phyloP scores from a whole-genome alignment of 2,329 filamentous ascomycete genomes.

The Didymella pomorum region DNA sequence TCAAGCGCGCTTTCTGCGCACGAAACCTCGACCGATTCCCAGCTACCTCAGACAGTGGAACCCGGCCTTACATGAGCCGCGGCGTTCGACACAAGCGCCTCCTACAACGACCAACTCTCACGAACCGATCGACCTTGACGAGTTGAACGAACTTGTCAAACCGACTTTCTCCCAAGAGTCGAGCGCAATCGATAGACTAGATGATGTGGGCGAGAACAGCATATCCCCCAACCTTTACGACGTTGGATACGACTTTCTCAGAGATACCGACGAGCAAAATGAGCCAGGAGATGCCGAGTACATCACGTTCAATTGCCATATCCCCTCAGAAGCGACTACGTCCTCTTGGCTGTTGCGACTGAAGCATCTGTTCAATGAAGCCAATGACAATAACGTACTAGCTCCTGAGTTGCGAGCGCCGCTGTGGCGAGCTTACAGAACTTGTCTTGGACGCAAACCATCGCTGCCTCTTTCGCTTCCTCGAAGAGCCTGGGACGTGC shows the following conservation, averaged over 20 bases:
- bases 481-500: conserved; percentile 43
- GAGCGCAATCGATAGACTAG: background rate
- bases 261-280: background rate
- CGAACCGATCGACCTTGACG: background rate
- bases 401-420: conserved; percentile 11
- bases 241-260: background rate
- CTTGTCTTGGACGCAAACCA: conserved; percentile 30
- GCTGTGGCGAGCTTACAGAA: conserved; percentile 45
- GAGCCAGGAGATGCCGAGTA: background rate
- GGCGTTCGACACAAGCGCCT: background rate
- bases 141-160: background rate
- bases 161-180: background rate
- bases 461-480: conserved; percentile 32
- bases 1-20: conserved; percentile 35
- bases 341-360: conserved; percentile 17
- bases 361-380: conserved; percentile 25
- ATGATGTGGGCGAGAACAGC: too few species aligned
- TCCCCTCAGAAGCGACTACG: background rate
- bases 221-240: background rate
- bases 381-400: conserved; percentile 13
- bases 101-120: conserved; percentile 3
- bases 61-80: conserved; percentile 31
- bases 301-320: background rate
- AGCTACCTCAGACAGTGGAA: conserved; percentile 38
- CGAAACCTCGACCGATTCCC: conserved; percentile 34